Percentiles rank a stretch among this genome's conserved stretches.
Evolutionary conservation across 495 filamentous ascomycete genomes (phyloP).

Genomic region (Podospora conica): DNA sequence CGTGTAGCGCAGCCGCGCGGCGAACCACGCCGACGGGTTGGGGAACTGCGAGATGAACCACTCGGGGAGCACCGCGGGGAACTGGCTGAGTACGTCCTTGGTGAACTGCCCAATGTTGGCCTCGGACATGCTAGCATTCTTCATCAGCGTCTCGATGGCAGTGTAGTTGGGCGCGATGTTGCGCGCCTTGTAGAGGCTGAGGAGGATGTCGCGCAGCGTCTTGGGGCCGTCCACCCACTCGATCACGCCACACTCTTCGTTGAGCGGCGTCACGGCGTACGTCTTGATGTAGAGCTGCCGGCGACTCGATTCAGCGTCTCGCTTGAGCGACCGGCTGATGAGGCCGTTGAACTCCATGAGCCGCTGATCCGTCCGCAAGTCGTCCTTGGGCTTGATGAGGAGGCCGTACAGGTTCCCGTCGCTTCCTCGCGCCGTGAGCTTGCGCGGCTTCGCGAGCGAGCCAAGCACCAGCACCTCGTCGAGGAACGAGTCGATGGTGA

Average conservation of each 20-base stretch:
- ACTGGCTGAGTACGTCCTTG: constrained; percentile 56
- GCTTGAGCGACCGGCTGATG: constrained; percentile 90
- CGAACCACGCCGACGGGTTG: constrained; percentile 86
- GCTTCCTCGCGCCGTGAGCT: constrained; percentile 78
- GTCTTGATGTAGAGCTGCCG: constrained; percentile 84
- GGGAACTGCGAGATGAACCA: constrained; percentile 97
- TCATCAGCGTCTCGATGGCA: constrained; percentile 41
- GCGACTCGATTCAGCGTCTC: constrained; percentile 82
- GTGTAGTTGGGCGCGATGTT: constrained; percentile 50
- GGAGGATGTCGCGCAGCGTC: constrained; percentile 85
- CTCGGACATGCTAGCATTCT: constrained; percentile 36
- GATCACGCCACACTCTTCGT: constrained; percentile 95
- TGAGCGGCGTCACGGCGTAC: constrained; percentile 91
- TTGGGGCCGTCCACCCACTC: constrained; percentile 98
- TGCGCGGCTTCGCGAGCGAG: constrained; percentile 87
- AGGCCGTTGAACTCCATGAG: constrained; percentile 99
- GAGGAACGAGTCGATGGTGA: constrained; percentile 55
- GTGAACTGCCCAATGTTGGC: constrained; percentile 60
- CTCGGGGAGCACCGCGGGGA: constrained; percentile 76
- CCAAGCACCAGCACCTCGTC: constrained; percentile 86
- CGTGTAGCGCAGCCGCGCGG: constrained; percentile 82
- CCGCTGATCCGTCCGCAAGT: constrained; percentile 91
- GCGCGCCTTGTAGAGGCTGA: constrained; percentile 66
- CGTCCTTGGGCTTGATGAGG: constrained; percentile 96
- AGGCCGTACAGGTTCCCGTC: constrained; percentile 84